Percentiles rank a stretch among this genome's conserved stretches.
These are phyloP conservation scores for Hypoxylon sp. DNA, from an alignment of 2,329 filamentous ascomycete species.

Conservation along the genomic window DNA sequence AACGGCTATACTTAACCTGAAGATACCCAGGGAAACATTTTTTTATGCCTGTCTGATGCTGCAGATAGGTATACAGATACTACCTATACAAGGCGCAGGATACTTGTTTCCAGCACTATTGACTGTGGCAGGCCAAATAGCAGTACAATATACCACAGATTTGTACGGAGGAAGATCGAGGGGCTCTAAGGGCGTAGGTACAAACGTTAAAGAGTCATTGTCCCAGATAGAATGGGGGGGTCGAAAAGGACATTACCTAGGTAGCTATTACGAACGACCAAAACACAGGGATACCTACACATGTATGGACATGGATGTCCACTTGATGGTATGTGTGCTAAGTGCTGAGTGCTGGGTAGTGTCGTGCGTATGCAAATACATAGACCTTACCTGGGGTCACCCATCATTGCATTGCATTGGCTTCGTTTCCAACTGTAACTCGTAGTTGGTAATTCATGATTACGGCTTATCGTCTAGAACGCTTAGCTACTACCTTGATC, in stretches of 20 bases:
- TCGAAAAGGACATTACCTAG: too few relatives aligned
- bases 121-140: not conserved
- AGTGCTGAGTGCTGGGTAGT: too few relatives aligned
- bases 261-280: too few relatives aligned
- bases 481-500: not conserved
- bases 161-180: not conserved
- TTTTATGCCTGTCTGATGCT: not conserved
- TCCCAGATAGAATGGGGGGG: not conserved
- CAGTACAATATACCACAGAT: not conserved
- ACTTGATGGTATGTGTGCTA: too few relatives aligned
- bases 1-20: not conserved
- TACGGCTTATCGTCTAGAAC: not conserved
- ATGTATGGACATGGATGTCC: too few relatives aligned
- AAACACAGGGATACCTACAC: too few relatives aligned
- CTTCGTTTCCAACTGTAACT: not conserved
- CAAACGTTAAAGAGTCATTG: not conserved
- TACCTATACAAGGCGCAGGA: not conserved
- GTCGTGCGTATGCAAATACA: too few relatives aligned
- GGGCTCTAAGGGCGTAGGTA: not conserved
- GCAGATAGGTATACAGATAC: not conserved
- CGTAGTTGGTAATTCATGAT: not conserved
- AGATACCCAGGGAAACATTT: too few relatives aligned
- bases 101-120: not conserved
- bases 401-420: not conserved
- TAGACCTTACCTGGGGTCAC: too few relatives aligned